Percentiles rank a stretch among this genome's conserved stretches.
Conservation (phyloP, 108 stramenopile genomes). For the Stephanodiscus minutulus region DNA sequence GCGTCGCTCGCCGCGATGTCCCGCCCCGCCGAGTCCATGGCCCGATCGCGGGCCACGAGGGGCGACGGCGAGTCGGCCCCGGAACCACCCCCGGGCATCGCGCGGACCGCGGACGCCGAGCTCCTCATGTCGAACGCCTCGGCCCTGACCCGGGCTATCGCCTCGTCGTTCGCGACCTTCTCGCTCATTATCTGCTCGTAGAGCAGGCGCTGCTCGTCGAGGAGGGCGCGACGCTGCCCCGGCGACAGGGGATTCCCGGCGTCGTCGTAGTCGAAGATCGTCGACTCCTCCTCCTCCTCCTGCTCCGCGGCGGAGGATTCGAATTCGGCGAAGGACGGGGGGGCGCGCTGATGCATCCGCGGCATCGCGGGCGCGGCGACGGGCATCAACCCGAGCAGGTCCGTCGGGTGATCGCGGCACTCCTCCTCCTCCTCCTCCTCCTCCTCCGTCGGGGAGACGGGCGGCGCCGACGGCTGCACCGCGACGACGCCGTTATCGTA, state of each 20-base stretch:
- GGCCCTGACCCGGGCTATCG: conserved; percentile 43
- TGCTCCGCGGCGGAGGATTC: conserved; percentile 16
- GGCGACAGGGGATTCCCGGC: conserved; percentile 42
- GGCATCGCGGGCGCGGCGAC: conserved; percentile 39
- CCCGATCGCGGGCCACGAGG: not conserved
- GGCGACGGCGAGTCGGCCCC: not conserved
- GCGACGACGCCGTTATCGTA: not conserved
- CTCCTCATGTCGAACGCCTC: conserved; percentile 44
- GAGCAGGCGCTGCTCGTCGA: conserved; percentile 77
- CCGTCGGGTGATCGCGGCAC: too few relatives aligned
- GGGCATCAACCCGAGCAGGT: conserved; percentile 11
- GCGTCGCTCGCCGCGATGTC: too few relatives aligned
- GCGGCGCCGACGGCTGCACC: conserved; percentile 26
- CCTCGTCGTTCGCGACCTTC: conserved; percentile 54
- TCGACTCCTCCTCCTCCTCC: not conserved
- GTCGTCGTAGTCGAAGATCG: conserved; percentile 51
- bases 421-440: not conserved
- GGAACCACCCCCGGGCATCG: not conserved
- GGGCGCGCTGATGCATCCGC: conserved; percentile 33
- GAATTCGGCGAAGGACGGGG: conserved; percentile 63
- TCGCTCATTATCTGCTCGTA: conserved; percentile 73
- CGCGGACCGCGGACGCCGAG: conserved; percentile 16
- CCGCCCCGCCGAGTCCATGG: conserved; percentile 34
- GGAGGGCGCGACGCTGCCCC: conserved; percentile 62
- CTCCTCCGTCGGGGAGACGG: conserved; percentile 4